These are phyloP conservation scores for Moesziomyces globuligerus DNA, from an alignment of 1,284 basidiomycete species.

Conservation along the genomic window DNA sequence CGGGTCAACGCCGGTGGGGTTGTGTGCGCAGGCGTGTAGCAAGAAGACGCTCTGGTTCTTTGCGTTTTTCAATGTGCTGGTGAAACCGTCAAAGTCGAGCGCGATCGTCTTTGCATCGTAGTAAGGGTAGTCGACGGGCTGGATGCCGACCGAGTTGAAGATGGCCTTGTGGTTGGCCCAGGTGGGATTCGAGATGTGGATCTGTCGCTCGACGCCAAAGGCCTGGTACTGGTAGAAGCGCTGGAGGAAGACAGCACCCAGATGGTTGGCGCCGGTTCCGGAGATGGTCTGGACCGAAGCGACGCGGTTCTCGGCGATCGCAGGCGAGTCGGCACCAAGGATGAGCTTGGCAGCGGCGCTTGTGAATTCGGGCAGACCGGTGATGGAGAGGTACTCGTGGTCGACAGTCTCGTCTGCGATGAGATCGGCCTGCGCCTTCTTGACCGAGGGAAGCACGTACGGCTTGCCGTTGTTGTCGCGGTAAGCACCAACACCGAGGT, in stretches of 20 bases:
- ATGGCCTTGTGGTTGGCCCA: slow-evolving; percentile 96
- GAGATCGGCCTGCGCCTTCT: slow-evolving; percentile 77
- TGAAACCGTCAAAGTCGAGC: slow-evolving; percentile 82
- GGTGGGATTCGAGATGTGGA: slow-evolving; percentile 88
- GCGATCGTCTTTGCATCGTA: slow-evolving; percentile 90
- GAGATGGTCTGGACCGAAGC: slow-evolving; percentile 77
- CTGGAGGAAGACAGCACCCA: slow-evolving; percentile 87
- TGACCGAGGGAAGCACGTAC: slow-evolving; percentile 69
- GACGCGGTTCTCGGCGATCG: slow-evolving; percentile 74
- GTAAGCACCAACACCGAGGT: slow-evolving; percentile 76
- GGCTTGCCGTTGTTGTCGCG: slow-evolving; percentile 69
- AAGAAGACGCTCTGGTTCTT: slow-evolving; percentile 84
- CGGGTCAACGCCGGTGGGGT: slow-evolving; percentile 93
- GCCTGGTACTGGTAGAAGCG: slow-evolving; percentile 77
- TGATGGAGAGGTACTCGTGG: slow-evolving; percentile 94
- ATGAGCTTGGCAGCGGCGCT: slow-evolving; percentile 82
- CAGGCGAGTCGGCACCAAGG: slow-evolving; percentile 78
- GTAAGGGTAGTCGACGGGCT: slow-evolving; percentile 84
- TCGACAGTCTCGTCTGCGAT: slow-evolving; percentile 79
- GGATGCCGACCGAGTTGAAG: slow-evolving; percentile 83
- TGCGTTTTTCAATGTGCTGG: slow-evolving; percentile 72
- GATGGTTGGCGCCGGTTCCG: slow-evolving; percentile 93
- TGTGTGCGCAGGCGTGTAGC: slow-evolving; percentile 92
- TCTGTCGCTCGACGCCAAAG: slow-evolving; percentile 67
- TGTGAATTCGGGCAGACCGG: slow-evolving; percentile 84